Base-by-base conservation (phyloP, 2,329 filamentous ascomycete species). In the Eutypella sp. region DNA sequence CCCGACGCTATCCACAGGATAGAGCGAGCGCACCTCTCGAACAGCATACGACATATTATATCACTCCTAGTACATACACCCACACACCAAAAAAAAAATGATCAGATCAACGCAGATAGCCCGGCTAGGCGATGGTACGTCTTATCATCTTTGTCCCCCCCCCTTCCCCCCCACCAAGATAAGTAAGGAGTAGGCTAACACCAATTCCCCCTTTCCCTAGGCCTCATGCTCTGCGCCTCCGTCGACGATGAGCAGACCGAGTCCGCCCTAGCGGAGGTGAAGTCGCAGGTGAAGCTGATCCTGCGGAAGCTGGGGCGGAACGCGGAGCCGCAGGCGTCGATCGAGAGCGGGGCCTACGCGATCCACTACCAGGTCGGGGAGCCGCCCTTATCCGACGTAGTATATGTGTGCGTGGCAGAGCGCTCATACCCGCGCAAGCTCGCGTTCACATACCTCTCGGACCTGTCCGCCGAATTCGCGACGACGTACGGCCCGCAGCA, bases 401-500 rank as follows among this genome's bases (percentile, higher is more conserved):
- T 90, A 71, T 97, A 95, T 75, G 78, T 97, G 59, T 90, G 87
- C 75, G 92, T 99, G 69, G 91, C 88, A 75, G 91, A 96, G 68
- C 79, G 82, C 47, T 89, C 89, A 46, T 99, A 97, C 75, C 92
- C 93, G 47, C 92, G 93, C 69, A 97, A 99, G 71, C 87, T 99
- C 41, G 92, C 95, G 62, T 96, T 99, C 70, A 96, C 92, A 50
- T 99, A 97, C 78, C 89, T 99, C 50, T 83, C 89, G 58, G 93
- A 99, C 73, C 80, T 99, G 45, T 81, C 87, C 48, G 80, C 82
- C 67, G 93, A 99, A 74, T 99, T 99, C 76, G 84, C 84, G 52
- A 91, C 83, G 54, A 90, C 85, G 47, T 95, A 99, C 75, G 79
- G 84, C 40, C 65, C 79, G 16, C 64, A 76, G 46, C 86, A 93